Evolutionary conservation across 2,329 filamentous ascomycete genomes (phyloP).

Genomic region (Pseudogymnoascus sp.): DNA sequence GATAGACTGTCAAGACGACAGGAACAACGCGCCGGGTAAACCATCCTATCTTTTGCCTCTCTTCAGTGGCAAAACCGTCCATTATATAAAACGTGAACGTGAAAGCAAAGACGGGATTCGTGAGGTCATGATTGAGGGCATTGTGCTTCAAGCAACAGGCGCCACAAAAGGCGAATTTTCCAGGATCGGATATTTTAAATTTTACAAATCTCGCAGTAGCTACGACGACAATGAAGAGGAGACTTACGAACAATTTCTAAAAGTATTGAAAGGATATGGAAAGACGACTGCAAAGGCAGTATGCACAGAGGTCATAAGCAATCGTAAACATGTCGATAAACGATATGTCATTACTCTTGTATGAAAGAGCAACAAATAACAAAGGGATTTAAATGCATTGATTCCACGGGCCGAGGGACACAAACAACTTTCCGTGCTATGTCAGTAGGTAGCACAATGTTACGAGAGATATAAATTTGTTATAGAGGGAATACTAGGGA

Average conservation of each 20-base stretch:
- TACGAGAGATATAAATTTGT: no score
- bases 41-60: constrained; percentile 9
- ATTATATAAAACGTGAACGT: no score
- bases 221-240: neutral
- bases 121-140: constrained; percentile 8
- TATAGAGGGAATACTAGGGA: no score
- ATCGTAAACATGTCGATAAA: neutral
- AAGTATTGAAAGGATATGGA: neutral
- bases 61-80: neutral
- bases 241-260: neutral
- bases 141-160: constrained; percentile 13
- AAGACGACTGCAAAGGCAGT: neutral
- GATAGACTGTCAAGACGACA: constrained; percentile 14
- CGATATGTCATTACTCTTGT: neutral
- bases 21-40: neutral
- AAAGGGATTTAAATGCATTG: neutral
- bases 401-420: neutral
- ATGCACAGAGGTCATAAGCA: neutral
- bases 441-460: no score
- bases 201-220: neutral
- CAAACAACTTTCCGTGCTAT: no score
- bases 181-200: constrained; percentile 11
- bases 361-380: neutral
- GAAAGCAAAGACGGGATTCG: neutral
- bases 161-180: constrained; percentile 10